Base-by-base conservation (phyloP, 345 rosid genomes). In the Salix suchowensis region DNA sequence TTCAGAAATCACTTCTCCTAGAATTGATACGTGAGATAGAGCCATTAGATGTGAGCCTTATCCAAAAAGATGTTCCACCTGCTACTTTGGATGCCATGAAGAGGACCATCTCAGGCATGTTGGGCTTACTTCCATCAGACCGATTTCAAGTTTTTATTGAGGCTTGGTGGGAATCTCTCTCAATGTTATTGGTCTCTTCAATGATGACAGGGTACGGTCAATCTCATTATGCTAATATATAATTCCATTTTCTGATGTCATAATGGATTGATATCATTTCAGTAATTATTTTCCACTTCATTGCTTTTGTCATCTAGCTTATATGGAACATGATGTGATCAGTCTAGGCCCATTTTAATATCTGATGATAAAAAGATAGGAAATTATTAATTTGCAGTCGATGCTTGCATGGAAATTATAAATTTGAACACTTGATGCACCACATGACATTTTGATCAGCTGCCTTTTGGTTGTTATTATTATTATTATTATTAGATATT, bases 11-110 rank as follows among this genome's bases (percentile, higher is more conserved):
- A 0, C 66, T 84, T 48, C 89, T 93, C 46, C 74, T 91, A 32
- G 84, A 87, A 83, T 84, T 90, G 78, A 91, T 93, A 68, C 98
- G 86, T 80, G 98, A 93, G 85, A 89, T 93, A 76, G 98, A 95
- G 61, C 98, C 98, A 11, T 77, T 95, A 74, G 98, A 95, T 73
- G 94, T 95, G 84, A 89, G 92, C 84, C 80, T 91, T 16, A 93
- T 95, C 69, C 98, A 95, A 67, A 93, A 89, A 78, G 98, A 95
- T 71, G 97, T 95, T 65, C 87, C 98, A 6, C 80, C 89, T 3
- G 89, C 96, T 18, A 91, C 98, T 19, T 81, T 95, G 77, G 98
- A 93, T 87, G 98, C 98, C 8, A 93, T 95, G 94, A 95, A 95
- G 82, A 87, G 98, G 85, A 95, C 98, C 46, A 95, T 95, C 64